Base-by-base conservation (phyloP, 2,329 filamentous ascomycete genomes). In the Fusarium duplospermum region DNA sequence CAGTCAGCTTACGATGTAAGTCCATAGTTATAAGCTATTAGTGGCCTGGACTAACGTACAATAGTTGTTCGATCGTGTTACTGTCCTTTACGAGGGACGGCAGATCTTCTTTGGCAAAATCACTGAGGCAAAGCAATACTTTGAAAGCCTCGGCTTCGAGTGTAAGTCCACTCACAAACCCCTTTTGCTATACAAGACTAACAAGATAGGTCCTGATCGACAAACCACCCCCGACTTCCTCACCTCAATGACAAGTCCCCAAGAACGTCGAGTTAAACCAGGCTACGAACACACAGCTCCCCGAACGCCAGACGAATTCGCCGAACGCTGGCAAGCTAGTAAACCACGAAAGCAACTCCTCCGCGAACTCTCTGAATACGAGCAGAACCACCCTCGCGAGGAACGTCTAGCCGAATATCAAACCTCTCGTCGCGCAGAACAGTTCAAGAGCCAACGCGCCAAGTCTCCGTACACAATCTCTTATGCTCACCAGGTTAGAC, bases 81-180 rank as follows among this genome's bases (percentile, higher is more conserved):
- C 91, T 2, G 85, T 94, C 0, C 84, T 93, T 2, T 92, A 93
- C 76, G 89, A 93, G 69, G 92, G 92, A 1, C 87, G 89, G 62
- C 91, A 92, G 75, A 90, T 93, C 63, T 93, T 88, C 82, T 93
- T 91, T 73, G 92, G 92, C 2, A 84, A 83, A 4, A 87, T 86
- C 0, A 82, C 84, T 4, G 83, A 88, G 3, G 92, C 91, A 0
- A 91, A 87, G 71, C 77, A 83, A 5, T 93, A 91, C 79, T 93
- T 93, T 76, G 83, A 90, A 67, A 82, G 86, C 0, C 45, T 79
- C 0, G 77, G 77, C 6, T 79, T 79, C 18, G 66, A 77, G 24
- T 79, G 77, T 75, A 68, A 45, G 76, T 29, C 13, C 2, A 18
- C 0, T 0, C 1, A 0, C 4, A 38, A 31, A 52, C 20, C 9